These are phyloP conservation scores for Penicillium sp. DNA, from an alignment of 2,329 filamentous ascomycete genomes.

Conservation along the genomic window DNA sequence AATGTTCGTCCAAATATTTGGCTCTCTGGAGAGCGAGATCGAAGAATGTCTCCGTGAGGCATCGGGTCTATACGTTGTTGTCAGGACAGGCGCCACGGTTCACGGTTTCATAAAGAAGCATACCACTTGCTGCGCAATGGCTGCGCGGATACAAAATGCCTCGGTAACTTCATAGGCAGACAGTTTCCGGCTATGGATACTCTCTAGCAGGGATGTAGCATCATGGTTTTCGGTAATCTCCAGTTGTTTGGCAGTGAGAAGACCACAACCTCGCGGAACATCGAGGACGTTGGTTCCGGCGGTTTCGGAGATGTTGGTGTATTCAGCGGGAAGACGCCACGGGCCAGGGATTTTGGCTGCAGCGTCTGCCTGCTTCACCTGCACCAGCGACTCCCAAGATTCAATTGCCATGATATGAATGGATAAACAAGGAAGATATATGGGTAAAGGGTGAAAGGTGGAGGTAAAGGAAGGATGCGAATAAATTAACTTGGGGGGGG, in stretches of 20 bases:
- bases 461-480: neutral
- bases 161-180: constrained; percentile 12
- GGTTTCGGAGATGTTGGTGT: neutral
- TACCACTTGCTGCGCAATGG: constrained; percentile 33
- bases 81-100: neutral
- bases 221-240: constrained; percentile 40
- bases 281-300: constrained; percentile 6
- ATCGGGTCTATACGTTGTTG: constrained; percentile 11
- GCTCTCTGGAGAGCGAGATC: neutral
- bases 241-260: constrained; percentile 44
- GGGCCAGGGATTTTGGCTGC: constrained; percentile 28
- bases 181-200: constrained; percentile 2
- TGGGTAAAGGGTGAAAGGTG: too few relatives aligned
- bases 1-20: neutral
- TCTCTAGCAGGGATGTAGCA: constrained; percentile 6
- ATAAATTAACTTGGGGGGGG: neutral
- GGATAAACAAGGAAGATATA: neutral
- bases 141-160: constrained; percentile 40
- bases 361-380: constrained; percentile 24
- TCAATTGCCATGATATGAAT: neutral
- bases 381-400: neutral
- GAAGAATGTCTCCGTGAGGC: constrained; percentile 31
- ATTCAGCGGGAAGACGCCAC: constrained; percentile 27
- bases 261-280: constrained; percentile 35
- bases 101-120: neutral